phyloP scores from a whole-genome alignment of 2,329 filamentous ascomycete genomes.

The Penicillium glabrum region DNA sequence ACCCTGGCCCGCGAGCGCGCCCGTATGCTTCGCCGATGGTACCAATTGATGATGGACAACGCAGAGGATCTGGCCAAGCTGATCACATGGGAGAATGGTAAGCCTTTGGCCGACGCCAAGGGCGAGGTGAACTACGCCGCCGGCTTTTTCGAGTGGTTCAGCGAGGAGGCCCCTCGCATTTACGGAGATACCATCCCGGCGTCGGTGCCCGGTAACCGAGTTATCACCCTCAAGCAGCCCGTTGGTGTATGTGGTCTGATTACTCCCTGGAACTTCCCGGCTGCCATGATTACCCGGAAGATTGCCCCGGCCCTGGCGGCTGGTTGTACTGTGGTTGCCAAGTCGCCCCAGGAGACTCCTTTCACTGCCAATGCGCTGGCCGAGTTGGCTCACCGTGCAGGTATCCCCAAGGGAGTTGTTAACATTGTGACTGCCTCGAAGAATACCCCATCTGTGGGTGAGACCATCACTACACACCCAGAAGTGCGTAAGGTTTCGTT shows the following conservation, averaged over 20 bases:
- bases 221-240: constrained; percentile 65
- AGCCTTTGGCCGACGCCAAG: constrained; percentile 61
- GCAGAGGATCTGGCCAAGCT: constrained; percentile 64
- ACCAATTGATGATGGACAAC: constrained; percentile 65
- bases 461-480: constrained; percentile 72
- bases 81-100: constrained; percentile 70
- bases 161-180: constrained; percentile 58
- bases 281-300: constrained; percentile 55
- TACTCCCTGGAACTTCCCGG: constrained; percentile 66
- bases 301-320: constrained; percentile 69
- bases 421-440: constrained; percentile 80
- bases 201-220: constrained; percentile 58
- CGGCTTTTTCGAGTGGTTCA: constrained; percentile 64
- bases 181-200: constrained; percentile 64
- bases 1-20: constrained; percentile 61
- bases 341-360: constrained; percentile 88
- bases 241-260: constrained; percentile 68
- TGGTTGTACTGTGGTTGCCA: constrained; percentile 92
- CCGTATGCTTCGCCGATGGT: constrained; percentile 65
- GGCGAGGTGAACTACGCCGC: constrained; percentile 61
- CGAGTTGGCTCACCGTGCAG: constrained; percentile 81
- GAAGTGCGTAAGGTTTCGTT: constrained; percentile 89
- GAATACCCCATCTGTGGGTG: constrained; percentile 78
- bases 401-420: constrained; percentile 85
- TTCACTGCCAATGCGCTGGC: constrained; percentile 86